Base-by-base conservation (phyloP, 192 early-diverging fungal species). In the Cetraspora pellucida region DNA sequence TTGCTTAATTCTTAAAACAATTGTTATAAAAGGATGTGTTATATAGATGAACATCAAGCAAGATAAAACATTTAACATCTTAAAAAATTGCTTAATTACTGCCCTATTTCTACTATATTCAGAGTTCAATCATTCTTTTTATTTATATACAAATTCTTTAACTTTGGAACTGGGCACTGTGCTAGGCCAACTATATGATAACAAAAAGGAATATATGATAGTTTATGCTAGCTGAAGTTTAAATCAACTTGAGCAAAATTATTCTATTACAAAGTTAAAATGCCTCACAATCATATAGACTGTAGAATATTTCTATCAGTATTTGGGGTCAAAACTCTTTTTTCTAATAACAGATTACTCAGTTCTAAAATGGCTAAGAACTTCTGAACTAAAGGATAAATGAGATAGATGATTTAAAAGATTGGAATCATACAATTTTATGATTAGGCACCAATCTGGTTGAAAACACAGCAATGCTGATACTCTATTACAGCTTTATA, bases 261-360 rank as follows among this genome's bases (percentile, higher is more conserved):
- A 30, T 52, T 3, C 17, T 4, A 10, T 19, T 10, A 52, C 50
- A 6, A 11, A 84, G 10, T 28, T 81, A 16, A 81, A 86, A 61
- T 61, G 23, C 13, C 28, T 31, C 4, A 2, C 1, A 3, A 31
- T 61, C 2, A 25, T 61, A 28, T 61, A 10, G 59, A 11, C 59
- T 0, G 25, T 61, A 1, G 4, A 61, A 2, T 21, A 28, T 2
- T 61, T 61, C 2, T 30, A 25, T 1, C 1, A 52, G 0, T 52
- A 4, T 2, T 10, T 52, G 0, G 50, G 13, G 0, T 17, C 49
- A 0, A 19, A 52, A 1, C 4, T 17, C 2, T 52, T 52, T 19
- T 52, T 17, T 5, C 5, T 52, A 0, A 19, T 52, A 52, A 52
- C 50, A 11, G 10, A 52, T 52, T 11, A 52, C 10, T 52, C 50